Conservation (phyloP, 1,284 basidiomycete species). For the Garcileccinum viscosum region DNA sequence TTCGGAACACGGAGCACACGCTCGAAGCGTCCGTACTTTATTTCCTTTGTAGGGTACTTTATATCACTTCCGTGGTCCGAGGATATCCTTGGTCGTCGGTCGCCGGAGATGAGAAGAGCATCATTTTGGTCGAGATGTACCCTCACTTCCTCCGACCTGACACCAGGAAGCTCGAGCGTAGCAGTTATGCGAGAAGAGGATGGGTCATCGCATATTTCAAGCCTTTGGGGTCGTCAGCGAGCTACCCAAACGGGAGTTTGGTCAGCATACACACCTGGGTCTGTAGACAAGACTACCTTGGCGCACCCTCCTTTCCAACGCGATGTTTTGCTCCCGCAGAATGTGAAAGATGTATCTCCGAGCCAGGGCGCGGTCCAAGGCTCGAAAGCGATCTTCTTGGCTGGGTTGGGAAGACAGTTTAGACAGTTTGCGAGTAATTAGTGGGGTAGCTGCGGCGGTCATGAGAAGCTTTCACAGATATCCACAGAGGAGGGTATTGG, state of each 20-base stretch:
- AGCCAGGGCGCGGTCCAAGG: conserved; percentile 40
- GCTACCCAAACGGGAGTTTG: conserved; percentile 3
- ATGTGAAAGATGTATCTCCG: conserved; percentile 37
- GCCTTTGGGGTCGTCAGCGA: conserved; percentile 25
- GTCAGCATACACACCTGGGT: conserved; percentile 37
- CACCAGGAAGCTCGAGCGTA: conserved; percentile 37
- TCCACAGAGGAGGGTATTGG: background rate
- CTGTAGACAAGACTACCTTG: conserved; percentile 41
- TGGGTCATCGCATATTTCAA: conserved; percentile 41
- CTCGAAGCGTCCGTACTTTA: conserved; percentile 40
- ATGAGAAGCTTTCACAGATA: conserved; percentile 16
- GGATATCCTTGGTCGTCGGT: conserved; percentile 27
- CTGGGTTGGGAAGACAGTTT: conserved; percentile 28
- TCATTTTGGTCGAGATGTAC: conserved; percentile 34
- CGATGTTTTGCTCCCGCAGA: conserved; percentile 30
- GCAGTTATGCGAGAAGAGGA: conserved; percentile 38
- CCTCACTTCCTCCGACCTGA: conserved; percentile 40
- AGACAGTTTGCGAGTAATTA: conserved; percentile 27
- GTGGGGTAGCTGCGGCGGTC: conserved; percentile 28
- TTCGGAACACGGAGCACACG: conserved; percentile 39
- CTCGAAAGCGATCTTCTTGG: conserved; percentile 39
- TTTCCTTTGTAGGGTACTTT: conserved; percentile 33
- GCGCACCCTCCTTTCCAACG: conserved; percentile 32
- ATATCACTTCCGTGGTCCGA: conserved; percentile 23
- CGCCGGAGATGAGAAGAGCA: conserved; percentile 36